phyloP scores from a whole-genome alignment of 2,329 filamentous ascomycete genomes.

The Thelonectria discophora region DNA sequence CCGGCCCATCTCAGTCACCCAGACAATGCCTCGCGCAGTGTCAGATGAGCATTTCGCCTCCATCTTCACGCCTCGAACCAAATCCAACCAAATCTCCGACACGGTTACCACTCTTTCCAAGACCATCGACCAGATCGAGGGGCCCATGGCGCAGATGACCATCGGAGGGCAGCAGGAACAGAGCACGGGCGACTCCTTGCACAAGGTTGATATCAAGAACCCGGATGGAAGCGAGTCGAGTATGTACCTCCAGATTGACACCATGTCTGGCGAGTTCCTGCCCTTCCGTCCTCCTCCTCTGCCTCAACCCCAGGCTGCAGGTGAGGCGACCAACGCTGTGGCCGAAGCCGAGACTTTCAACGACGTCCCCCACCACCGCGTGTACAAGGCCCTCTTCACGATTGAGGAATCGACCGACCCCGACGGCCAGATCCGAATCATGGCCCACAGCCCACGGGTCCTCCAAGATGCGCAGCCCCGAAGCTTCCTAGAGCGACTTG shows the following conservation, averaged over 20 bases:
- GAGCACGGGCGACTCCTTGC: conserved; percentile 55
- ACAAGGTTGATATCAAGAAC: conserved; percentile 62
- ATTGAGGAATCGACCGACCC: conserved; percentile 72
- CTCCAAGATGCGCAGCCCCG: conserved; percentile 58
- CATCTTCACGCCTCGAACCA: conserved; percentile 74
- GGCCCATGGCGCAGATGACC: conserved; percentile 63
- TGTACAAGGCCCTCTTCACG: conserved; percentile 72
- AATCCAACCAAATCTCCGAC: conserved; percentile 61
- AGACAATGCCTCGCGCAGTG: conserved; percentile 77
- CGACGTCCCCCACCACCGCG: conserved; percentile 58
- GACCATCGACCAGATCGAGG: conserved; percentile 68
- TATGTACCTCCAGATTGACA: conserved; percentile 72
- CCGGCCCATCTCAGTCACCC: conserved; percentile 88
- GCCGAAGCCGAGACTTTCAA: conserved; percentile 47
- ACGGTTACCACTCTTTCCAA: conserved; percentile 74
- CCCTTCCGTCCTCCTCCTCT: conserved; percentile 88
- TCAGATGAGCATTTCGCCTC: conserved; percentile 80
- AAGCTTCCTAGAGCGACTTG: conserved; percentile 77
- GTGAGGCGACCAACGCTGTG: conserved; percentile 49
- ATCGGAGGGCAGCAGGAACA: conserved; percentile 55
- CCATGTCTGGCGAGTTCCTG: conserved; percentile 74
- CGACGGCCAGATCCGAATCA: conserved; percentile 67
- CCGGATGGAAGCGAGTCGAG: conserved; percentile 66
- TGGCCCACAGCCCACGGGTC: conserved; percentile 68
- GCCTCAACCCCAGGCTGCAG: conserved; percentile 67